Percentiles rank a stretch among this genome's conserved stretches.
These are phyloP conservation scores for Penicillium sp. DNA, from an alignment of 2,329 filamentous ascomycete genomes.

Conservation along the genomic window DNA sequence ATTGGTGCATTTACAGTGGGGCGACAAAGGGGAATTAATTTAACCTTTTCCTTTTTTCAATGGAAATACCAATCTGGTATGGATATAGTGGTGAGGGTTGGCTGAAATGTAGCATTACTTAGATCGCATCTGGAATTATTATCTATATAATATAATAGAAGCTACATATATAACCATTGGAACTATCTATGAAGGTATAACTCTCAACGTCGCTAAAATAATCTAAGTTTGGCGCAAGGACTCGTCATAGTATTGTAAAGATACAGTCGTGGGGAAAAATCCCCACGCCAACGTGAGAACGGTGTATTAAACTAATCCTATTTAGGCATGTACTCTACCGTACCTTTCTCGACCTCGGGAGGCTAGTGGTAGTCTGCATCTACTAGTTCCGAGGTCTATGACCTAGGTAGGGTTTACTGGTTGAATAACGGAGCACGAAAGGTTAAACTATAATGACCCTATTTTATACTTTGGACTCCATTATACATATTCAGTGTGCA, in stretches of 20 bases:
- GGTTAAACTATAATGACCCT: background rate
- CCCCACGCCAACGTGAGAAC: slow-evolving; percentile 6
- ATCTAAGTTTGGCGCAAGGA: slow-evolving; percentile 5
- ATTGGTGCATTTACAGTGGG: background rate
- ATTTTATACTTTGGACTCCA: background rate
- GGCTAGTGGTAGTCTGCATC: background rate
- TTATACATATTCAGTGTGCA: too few species aligned
- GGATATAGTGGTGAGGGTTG: background rate
- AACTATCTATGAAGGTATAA: background rate
- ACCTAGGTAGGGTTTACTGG: background rate
- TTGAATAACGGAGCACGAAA: background rate
- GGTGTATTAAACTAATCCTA: slow-evolving; percentile 2
- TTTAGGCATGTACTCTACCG: background rate
- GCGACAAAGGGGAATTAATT: slow-evolving; percentile 2
- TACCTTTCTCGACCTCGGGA: background rate
- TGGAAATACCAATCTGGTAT: background rate
- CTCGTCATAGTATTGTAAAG: slow-evolving; percentile 11
- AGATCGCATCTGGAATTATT: too few species aligned
- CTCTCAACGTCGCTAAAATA: background rate
- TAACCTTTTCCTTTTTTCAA: background rate
- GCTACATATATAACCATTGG: background rate
- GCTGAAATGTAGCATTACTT: background rate
- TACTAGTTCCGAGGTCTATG: background rate
- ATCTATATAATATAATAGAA: background rate
- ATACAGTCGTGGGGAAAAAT: background rate